Evolutionary conservation across 805 yeast genomes (phyloP), one percentile per base, ranked within the genome.

Genomic region (Candida glaebosa): DNA sequence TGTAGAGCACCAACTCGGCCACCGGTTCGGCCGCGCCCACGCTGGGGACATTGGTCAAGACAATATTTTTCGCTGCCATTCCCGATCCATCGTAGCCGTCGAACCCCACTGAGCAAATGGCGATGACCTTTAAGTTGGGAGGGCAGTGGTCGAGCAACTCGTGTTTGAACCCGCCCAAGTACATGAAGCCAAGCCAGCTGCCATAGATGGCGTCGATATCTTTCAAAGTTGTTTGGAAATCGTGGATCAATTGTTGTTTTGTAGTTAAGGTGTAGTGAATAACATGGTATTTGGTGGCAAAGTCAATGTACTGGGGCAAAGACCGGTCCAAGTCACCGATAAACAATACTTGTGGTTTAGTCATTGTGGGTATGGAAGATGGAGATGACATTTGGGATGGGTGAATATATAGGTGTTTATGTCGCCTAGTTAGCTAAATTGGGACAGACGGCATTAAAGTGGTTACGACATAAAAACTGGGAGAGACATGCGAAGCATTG

Each of bases 21-120:
- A 86, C 95, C 12, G 84, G 82, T 31, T 70, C 77, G 1, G 85
- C 78, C 0, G 84, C 79, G 63, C 56, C 86, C 76, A 41, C 54
- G 18, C 70, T 56, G 1, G 75, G 73, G 18, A 80, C 81, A 53
- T 86, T 82, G 45, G 85, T 77, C 45, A 86, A 66, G 5, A 63
- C 52, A 19, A 86, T 76, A 10, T 73, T 74, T 33, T 60, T 57
- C 8, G 57, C 50, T 5, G 59, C 53, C 61, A 81, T 57, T 1
- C 59, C 61, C 0, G 52, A 60, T 0, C 69, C 60, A 51, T 79
- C 80, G 43, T 73, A 70, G 14, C 67, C 67, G 45, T 80, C 82
- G 50, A 63, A 65, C 0, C 87, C 87, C 12, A 81, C 81, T 3
- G 84, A 73, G 44, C 82, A 76, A 28, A 74, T 61, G 2, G 78